Evolutionary conservation across 2,329 filamentous ascomycete species (phyloP).

Genomic region (Golovinomyces cichoracearum): DNA sequence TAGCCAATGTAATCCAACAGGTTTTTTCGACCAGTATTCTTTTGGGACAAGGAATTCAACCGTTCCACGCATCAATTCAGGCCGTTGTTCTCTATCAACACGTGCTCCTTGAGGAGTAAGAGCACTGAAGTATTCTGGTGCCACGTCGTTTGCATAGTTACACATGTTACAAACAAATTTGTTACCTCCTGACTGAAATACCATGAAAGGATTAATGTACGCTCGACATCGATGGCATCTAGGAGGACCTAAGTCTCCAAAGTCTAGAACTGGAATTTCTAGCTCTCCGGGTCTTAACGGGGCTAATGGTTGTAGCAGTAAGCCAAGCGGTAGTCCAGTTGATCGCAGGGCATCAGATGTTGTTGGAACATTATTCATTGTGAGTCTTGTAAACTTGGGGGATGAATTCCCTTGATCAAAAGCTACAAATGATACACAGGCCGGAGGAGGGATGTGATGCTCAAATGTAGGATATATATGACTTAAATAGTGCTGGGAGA

Average conservation of each 20-base stretch:
- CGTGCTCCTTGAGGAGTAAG: constrained; percentile 67
- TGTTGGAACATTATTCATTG: constrained; percentile 76
- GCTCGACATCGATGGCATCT: constrained; percentile 77
- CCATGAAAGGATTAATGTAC: constrained; percentile 99
- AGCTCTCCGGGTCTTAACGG: constrained; percentile 60
- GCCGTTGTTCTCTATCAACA: constrained; percentile 65
- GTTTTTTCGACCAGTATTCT: constrained; percentile 94
- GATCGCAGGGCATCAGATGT: constrained; percentile 53
- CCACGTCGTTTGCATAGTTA: constrained; percentile 84
- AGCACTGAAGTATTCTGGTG: constrained; percentile 77
- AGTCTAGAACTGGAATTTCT: constrained; percentile 76
- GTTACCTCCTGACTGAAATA: constrained; percentile 77
- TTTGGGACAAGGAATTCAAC: constrained; percentile 94
- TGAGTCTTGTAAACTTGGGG: constrained; percentile 75
- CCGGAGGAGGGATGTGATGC: constrained; percentile 70
- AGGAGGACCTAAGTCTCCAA: constrained; percentile 72
- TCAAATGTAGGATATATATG: constrained; percentile 92
- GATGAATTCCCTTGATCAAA: constrained; percentile 91
- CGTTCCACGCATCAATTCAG: constrained; percentile 71
- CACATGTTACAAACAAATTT: constrained; percentile 98
- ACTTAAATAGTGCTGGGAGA: constrained; percentile 60
- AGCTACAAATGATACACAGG: constrained; percentile 70
- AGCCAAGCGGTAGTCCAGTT: constrained; percentile 63
- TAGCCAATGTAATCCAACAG: constrained; percentile 62
- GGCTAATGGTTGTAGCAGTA: constrained; percentile 72